Evolutionary conservation across 2,329 filamentous ascomycete genomes (phyloP), one percentile per base, ranked within the genome.

Genomic region (Venturia carpophila): DNA sequence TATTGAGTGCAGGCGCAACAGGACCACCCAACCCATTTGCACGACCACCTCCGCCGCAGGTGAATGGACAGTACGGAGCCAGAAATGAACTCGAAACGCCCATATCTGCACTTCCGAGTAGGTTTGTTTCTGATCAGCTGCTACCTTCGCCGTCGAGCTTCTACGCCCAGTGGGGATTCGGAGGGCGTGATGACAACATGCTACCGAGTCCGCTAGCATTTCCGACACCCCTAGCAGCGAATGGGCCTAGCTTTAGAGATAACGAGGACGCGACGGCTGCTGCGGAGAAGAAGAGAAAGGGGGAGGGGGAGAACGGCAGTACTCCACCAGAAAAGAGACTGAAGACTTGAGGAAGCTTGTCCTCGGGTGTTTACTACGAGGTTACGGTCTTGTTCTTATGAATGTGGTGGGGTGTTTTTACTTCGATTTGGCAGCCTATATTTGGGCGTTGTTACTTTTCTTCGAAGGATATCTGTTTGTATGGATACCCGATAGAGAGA

Each of bases 21-120:
- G 94, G 94, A 0, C 94, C 94, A 17, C 92, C 92, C 1, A 99
- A 99, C 74, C 94, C 94, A 0, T 99, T 97, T 75, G 94, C 94
- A 9, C 84, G 93, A 52, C 94, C 93, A 0, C 84, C 87, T 34
- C 91, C 90, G 5, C 90, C 92, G 37, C 85, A 83, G 24, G 60
- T 63, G 70, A 77, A 79, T 52, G 79, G 77, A 72, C 70, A 76
- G 66, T 76, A 77, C 61, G 72, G 37, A 17, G 58, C 72, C 61
- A 70, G 73, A 9, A 71, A 70, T 63, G 72, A 77, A 52, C 74
- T 76, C 75, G 87, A 94, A 72, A 94, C 94, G 0, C 94, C 94
- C 0, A 92, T 95, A n/a, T 97, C 92, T 1, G 92, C 93, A 3
- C 80, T 99, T 13, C 94, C 94, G 0, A 96, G 91, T 62, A 86